Base-by-base conservation (phyloP, 805 yeast genomes). In the Barnettozyma californica region DNA sequence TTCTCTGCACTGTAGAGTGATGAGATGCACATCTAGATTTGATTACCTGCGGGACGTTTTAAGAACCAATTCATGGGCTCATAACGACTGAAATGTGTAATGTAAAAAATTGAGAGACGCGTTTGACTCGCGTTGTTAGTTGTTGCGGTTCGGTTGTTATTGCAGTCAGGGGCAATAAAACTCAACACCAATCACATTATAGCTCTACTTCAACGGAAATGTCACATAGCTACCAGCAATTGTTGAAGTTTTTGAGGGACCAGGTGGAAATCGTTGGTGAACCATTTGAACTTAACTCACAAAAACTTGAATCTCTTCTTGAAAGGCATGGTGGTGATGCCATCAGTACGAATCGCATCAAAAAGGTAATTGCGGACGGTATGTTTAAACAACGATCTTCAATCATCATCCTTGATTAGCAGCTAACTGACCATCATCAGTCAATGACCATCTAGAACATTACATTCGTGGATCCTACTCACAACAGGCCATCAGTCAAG, bases 401-500 rank as follows among this genome's bases (percentile, higher is more conserved):
- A 29, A 13, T 29, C 16, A n/a, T 13, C 33, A 4, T 14, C 16
- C 3, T 13, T 29, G 33, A 29, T 3, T 29, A 29, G 7, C 3
- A 14, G 14, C 33, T 29, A 29, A 29, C 33, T 16, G 14, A 8
- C 16, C 33, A 7, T 10, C 14, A 20, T 14, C 27, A 20, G 27
- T 37, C 7, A 20, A 21, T 27, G 14, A 29, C 39, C 43, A 39
- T 14, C 27, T 21, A 4, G 35, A 41, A 1, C 49, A 52, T 4
- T 46, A 49, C 39, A 52, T 49, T 21, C 41, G 27, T 9, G 39
- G 33, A 25, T 47, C 40, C 20, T 58, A 47, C 45, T 58, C 64
- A 9, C 48, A 49, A 20, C 62, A 61, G 40, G 51, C 65, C 7
- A 47, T 55, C 10, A 49, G 47, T 18, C 56, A 59, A 31, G 43